phyloP scores from a whole-genome alignment of 768 basidiomycete genomes.

The Clathrus columnatus region DNA sequence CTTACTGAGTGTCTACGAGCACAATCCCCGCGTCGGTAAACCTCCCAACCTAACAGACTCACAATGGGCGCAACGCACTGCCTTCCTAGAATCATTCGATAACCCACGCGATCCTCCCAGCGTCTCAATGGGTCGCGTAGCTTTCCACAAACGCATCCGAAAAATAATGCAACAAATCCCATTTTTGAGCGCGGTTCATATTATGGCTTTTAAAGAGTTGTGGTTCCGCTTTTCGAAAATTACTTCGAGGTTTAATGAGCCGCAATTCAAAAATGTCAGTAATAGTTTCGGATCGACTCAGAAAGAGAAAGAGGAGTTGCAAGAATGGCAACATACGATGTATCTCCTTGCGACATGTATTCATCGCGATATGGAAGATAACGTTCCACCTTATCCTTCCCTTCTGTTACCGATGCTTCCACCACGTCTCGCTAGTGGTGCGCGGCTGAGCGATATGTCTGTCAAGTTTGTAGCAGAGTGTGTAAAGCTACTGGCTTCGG shows the following conservation, averaged over 20 bases:
- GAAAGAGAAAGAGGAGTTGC: not conserved
- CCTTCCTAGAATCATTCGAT: not conserved
- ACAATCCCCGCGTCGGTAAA: not conserved
- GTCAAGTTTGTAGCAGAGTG: conserved; percentile 56
- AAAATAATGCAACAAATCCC: not conserved
- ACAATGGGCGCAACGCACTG: not conserved
- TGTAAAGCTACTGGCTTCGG: conserved; percentile 56
- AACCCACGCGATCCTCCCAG: not conserved
- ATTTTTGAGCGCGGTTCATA: not conserved
- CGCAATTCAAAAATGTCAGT: not conserved
- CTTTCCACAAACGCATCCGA: conserved; percentile 2
- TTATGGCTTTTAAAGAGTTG: not conserved
- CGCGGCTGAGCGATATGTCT: conserved; percentile 37
- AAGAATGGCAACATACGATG: conserved; percentile 76
- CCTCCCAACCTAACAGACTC: not conserved
- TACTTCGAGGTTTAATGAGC: not conserved
- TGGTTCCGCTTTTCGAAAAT: not conserved
- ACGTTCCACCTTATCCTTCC: not conserved
- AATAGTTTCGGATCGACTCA: not conserved
- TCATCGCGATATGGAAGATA: conserved; percentile 43
- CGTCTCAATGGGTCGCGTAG: not conserved
- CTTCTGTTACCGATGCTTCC: not conserved
- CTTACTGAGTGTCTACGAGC: not conserved
- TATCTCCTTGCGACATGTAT: conserved; percentile 72
- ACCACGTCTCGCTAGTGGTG: not conserved